Base-by-base conservation (phyloP, 129 eudicot species). In the Kitagawia praeruptora region DNA sequence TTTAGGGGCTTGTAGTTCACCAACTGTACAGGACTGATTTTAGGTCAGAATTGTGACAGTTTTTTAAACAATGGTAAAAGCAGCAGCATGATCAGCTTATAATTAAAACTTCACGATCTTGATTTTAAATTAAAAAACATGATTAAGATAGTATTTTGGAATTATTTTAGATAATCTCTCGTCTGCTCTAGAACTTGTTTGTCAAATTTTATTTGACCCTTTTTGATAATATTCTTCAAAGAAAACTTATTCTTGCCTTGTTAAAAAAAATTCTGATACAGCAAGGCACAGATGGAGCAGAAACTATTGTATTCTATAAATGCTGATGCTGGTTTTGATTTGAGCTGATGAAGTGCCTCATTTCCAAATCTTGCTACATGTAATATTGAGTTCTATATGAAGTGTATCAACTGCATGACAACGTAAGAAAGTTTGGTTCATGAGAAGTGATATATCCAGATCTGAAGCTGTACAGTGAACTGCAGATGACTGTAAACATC, bases 321-420 rank as follows among this genome's bases (percentile, higher is more conserved):
- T 79, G 95, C 97, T 3, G 99, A 90, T 69, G 99, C 99, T 8
- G 99, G 99, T 66, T 95, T 95, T 44, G 99, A 95, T 85, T 85
- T 95, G 78, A 95, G 99, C 78, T 95, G 80, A 87, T 77, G 13
- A 39, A 40, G n/a, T 47, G 10, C 40, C 53, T 70, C 77, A 7
- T 19, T 46, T 58, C 41, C 66, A 49, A 49, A 54, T 53, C 77
- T 73, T 61, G 23, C 77, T 77, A 75, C 77, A 75, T 70, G 67
- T 58, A 28, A 5, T 18, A 25, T 71, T 5, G 37, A 18, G 73
- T 40, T 77, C 46, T 18, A 25, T 25, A 12, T 28, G 77, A 42
- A 25, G 77, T 44, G 10, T n/a, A 44, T 25, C 39, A 25, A 73
- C 77, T 44, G 44, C 31, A 8, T 44, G 34, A 23, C 51, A n/a